Percentiles rank a stretch among this genome's conserved stretches.
Evolutionary conservation across 331 rosid genomes (phyloP).

Genomic region (Prunus yedoensis): DNA sequence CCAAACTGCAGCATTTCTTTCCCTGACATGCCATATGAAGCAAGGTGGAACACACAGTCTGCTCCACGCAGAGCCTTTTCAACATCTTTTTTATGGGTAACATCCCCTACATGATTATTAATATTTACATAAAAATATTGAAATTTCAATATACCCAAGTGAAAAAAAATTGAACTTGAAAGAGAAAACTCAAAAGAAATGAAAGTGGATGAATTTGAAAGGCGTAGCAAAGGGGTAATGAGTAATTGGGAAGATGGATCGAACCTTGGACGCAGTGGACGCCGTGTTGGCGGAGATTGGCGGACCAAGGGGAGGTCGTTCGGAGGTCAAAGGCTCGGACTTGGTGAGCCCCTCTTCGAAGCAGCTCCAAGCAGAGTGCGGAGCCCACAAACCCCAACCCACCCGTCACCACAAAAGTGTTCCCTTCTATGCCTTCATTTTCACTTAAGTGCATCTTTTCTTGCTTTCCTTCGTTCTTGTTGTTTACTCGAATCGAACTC

Average conservation of each 20-base stretch:
- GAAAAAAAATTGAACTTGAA: not conserved
- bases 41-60: constrained; percentile 86
- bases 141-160: not conserved
- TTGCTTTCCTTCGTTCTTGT: not conserved
- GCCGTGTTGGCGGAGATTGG: constrained; percentile 43
- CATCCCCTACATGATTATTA: constrained; percentile 45
- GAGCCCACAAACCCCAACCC: constrained; percentile 87
- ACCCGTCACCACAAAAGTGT: constrained; percentile 71
- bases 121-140: no score
- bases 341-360: constrained; percentile 70
- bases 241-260: not conserved
- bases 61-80: constrained; percentile 63
- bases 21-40: constrained; percentile 88
- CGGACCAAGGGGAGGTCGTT: constrained; percentile 55
- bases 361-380: constrained; percentile 81
- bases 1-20: constrained; percentile 87
- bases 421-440: constrained; percentile 83
- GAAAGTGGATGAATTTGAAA: not conserved
- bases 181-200: not conserved
- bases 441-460: constrained; percentile 69
- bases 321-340: constrained; percentile 82
- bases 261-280: constrained; percentile 70
- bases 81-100: constrained; percentile 62
- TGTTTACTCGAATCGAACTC: not conserved
- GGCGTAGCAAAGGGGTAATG: no score